Percentiles rank a stretch among this genome's conserved stretches.
Evolutionary conservation across 208 protist species (phyloP).

Genomic region (Trypanosoma rangeli): DNA sequence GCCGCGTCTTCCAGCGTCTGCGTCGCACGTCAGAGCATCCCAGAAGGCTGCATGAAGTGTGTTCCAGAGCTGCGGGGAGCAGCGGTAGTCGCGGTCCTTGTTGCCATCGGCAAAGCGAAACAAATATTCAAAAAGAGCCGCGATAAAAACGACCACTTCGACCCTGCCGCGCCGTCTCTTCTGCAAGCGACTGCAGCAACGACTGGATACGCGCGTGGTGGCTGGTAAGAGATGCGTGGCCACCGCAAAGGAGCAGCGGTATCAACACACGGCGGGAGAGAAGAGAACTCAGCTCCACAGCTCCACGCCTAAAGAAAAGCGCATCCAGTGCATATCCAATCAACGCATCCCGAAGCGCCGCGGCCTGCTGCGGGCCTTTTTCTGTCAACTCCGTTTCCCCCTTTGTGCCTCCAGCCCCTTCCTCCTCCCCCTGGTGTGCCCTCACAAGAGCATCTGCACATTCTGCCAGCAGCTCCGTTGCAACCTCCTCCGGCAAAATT

Average conservation of each 20-base stretch:
- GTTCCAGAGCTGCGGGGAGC: constrained; percentile 61
- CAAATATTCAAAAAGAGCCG: constrained; percentile 85
- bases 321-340: constrained; percentile 21
- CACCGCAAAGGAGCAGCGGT: constrained; percentile 48
- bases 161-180: constrained; percentile 29
- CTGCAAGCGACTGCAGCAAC: constrained; percentile 23
- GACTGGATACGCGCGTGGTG: constrained; percentile 26
- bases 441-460: constrained; percentile 25
- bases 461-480: constrained; percentile 45
- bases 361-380: neutral
- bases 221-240: neutral
- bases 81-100: constrained; percentile 55
- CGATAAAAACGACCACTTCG: constrained; percentile 73
- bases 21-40: constrained; percentile 37
- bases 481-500: constrained; percentile 26
- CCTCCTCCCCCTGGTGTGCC: neutral
- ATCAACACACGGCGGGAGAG: constrained; percentile 75
- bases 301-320: constrained; percentile 11
- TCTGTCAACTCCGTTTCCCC: neutral
- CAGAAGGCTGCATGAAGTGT: constrained; percentile 46
- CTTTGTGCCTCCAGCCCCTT: constrained; percentile 1
- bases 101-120: constrained; percentile 42
- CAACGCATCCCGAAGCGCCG: constrained; percentile 3
- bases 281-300: constrained; percentile 34
- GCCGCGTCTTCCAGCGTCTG: constrained; percentile 57